These are phyloP conservation scores for Rhododendron simsii DNA, from an alignment of 148 eudicot species.

Conservation along the genomic window DNA sequence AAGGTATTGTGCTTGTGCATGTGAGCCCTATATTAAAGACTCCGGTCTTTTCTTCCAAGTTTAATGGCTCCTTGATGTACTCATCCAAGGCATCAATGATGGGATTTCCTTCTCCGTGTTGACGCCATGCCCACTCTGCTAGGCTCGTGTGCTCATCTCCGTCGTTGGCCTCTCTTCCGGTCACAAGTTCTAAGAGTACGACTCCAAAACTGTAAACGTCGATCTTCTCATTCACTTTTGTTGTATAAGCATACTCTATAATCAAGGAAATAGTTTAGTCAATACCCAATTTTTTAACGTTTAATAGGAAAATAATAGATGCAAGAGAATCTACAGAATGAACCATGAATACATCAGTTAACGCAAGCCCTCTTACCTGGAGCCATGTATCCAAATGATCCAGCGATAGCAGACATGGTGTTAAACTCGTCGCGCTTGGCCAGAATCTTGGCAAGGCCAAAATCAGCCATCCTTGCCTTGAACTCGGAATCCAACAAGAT, in stretches of 20 bases:
- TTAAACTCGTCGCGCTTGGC: slow-evolving; percentile 36
- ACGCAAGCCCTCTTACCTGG: slow-evolving; percentile 33
- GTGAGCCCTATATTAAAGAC: too few relatives aligned
- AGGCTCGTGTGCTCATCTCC: slow-evolving; percentile 45
- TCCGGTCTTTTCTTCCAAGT: too few relatives aligned
- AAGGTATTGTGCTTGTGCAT: too few relatives aligned
- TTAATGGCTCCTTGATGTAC: too few relatives aligned
- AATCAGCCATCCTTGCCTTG: slow-evolving; percentile 58
- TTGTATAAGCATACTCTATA: slow-evolving; percentile 44
- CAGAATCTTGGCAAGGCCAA: slow-evolving; percentile 43
- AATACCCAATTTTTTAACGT: not conserved
- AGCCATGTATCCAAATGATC: slow-evolving; percentile 60
- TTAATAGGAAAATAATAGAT: not conserved
- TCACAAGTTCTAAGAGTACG: slow-evolving; percentile 49
- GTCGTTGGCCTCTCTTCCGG: slow-evolving; percentile 48
- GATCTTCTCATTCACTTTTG: slow-evolving; percentile 54
- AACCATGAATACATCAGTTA: not conserved
- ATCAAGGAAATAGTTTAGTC: not conserved
- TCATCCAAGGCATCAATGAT: slow-evolving; percentile 5
- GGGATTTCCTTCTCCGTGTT: slow-evolving; percentile 29
- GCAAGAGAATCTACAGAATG: not conserved
- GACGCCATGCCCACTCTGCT: slow-evolving; percentile 62
- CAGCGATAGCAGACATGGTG: slow-evolving; percentile 46
- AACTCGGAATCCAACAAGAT: slow-evolving; percentile 47
- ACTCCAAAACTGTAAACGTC: slow-evolving; percentile 64